Evolutionary conservation across 225 moss, liverwort and hornwort species (phyloP).

Genomic region (Polytrichum formosum): DNA sequence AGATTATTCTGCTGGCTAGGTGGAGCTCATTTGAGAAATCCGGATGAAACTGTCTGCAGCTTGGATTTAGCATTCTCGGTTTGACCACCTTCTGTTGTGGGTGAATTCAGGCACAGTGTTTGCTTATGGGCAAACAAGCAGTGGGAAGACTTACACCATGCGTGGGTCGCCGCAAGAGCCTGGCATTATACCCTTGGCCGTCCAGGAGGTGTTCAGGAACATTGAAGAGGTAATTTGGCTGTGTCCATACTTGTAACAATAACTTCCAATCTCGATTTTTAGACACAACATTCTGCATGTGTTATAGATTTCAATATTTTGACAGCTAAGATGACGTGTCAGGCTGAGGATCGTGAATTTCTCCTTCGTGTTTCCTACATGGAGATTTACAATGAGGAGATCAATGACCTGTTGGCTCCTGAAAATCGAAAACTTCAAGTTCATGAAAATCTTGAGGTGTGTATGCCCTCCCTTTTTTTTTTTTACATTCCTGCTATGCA

Average conservation of each 20-base stretch:
- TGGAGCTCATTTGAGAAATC: too few relatives aligned
- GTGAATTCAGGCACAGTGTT: conserved; percentile 83
- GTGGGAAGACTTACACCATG: conserved; percentile 97
- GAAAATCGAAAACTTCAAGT: conserved; percentile 91
- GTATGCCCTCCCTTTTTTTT: background rate
- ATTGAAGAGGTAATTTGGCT: conserved; percentile 56
- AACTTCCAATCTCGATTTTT: background rate
- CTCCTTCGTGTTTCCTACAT: conserved; percentile 90
- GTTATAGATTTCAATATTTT: background rate
- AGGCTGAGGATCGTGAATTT: conserved; percentile 80
- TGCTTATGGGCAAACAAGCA: conserved; percentile 97
- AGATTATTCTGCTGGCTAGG: too few relatives aligned
- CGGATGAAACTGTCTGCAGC: too few relatives aligned
- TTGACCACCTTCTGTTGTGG: too few relatives aligned
- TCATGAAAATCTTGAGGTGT: conserved; percentile 87
- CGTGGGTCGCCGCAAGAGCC: conserved; percentile 76
- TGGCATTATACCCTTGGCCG: conserved; percentile 85
- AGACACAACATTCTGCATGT: background rate
- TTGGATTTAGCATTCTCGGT: too few relatives aligned
- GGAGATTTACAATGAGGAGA: conserved; percentile 99
- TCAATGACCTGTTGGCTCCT: conserved; percentile 90
- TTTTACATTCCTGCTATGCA: too few relatives aligned
- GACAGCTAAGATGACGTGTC: conserved; percentile 1
- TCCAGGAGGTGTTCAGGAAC: conserved; percentile 76
- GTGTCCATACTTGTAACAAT: too few relatives aligned